Evolutionary conservation across 2,329 filamentous ascomycete species (phyloP).

Genomic region (Ilyonectria sp.): DNA sequence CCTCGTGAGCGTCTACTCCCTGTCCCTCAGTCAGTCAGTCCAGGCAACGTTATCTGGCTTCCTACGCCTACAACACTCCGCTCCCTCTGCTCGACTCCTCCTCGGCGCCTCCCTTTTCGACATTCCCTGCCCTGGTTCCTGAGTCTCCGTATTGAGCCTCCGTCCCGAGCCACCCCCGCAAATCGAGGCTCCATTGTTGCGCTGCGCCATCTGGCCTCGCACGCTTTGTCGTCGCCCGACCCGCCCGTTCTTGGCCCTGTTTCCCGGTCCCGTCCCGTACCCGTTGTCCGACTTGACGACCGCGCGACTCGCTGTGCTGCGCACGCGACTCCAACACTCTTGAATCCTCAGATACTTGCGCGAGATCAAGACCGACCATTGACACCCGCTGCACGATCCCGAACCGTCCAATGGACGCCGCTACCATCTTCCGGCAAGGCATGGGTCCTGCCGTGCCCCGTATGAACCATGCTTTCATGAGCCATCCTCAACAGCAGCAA

Average conservation of each 20-base stretch:
- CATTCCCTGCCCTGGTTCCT: background rate
- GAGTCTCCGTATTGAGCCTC: slow-evolving; percentile 1
- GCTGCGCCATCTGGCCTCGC: slow-evolving; percentile 10
- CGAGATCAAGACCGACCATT: slow-evolving; percentile 21
- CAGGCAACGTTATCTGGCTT: slow-evolving; percentile 21
- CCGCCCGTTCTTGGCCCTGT: slow-evolving; percentile 9
- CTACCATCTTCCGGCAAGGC: slow-evolving; percentile 73
- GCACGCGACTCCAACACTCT: slow-evolving; percentile 36
- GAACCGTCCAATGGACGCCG: slow-evolving; percentile 67
- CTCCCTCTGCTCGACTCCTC: slow-evolving; percentile 14
- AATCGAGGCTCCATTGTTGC: slow-evolving; percentile 10
- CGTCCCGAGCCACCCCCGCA: slow-evolving; percentile 5
- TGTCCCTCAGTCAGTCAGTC: slow-evolving; percentile 16
- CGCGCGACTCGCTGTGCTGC: slow-evolving; percentile 16
- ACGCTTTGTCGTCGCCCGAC: slow-evolving; percentile 12
- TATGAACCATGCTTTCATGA: slow-evolving; percentile 51
- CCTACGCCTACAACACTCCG: slow-evolving; percentile 9
- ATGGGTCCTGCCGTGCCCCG: slow-evolving; percentile 62
- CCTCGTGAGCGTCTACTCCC: slow-evolving; percentile 34
- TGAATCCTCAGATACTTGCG: slow-evolving; percentile 30
- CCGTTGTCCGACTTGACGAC: slow-evolving; percentile 9
- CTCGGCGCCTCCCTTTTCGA: slow-evolving; percentile 14
- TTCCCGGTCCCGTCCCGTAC: slow-evolving; percentile 4
- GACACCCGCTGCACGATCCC: slow-evolving; percentile 23
- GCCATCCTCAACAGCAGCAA: slow-evolving; percentile 45